Base-by-base conservation (phyloP, 2,329 filamentous ascomycete genomes). In the Ilyonectria sp. region DNA sequence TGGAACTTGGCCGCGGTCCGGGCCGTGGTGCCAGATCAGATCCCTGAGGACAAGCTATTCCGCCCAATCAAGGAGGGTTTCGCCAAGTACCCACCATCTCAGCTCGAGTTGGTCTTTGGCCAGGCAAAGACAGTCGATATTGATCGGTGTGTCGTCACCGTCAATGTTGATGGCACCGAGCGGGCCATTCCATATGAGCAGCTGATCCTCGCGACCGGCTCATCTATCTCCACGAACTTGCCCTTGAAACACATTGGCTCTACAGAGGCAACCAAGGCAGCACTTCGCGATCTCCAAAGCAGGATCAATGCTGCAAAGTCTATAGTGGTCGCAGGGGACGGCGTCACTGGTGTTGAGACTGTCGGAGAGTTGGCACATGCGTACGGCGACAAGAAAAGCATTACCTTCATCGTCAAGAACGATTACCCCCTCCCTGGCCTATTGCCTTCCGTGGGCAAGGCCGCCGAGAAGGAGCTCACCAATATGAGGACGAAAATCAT, bases 81-180 rank as follows among this genome's bases (percentile, higher is more conserved):
- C n/a, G 17, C 23, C 17, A 60, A 60, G 37, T 65, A 60, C 21
- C 49, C 62, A 4, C 3, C 62, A 6, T 21, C 46, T 13, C 23
- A 50, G 31, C 55, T 65, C 15, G 62, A 65, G 47, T 65, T 65
- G 46, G 26, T 65, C 21, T 47, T 53, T 4, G 62, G 62, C n/a
- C 43, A 15, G 7, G 62, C 49, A 3, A 33, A 53, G 26, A 46
- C 54, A 6, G 46, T 35, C 23, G 37, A 60, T 23, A 33, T 55
- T 11, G 40, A 46, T 19, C n/a, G 11, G 13, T 60, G 55, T 49
- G 49, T 43, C 3, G 62, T 65, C 4, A 23, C 10, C 11, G 37
- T 65, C 8, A 17, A 47, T 23, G 29, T 44, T 40, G 37, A 60
- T 17, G 62, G 62, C 15, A 15, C n/a, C 5, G 40, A 44, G 19